Conservation (phyloP, 2,329 filamentous ascomycete species). For the Paracorniculantispora psalliotae region DNA sequence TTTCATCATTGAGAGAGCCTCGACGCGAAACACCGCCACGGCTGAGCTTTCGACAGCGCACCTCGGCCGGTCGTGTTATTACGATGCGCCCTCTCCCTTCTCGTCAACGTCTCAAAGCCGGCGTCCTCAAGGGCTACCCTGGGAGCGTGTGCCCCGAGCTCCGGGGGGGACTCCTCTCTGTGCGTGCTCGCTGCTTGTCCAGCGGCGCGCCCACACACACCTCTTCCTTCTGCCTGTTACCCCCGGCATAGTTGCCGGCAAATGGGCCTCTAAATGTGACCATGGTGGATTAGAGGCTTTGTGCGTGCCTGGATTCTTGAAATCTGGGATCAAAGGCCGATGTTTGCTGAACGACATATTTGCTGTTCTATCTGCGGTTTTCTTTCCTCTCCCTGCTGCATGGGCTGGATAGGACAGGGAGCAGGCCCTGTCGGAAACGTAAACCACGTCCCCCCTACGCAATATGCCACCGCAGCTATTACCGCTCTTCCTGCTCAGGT, state of each 20-base stretch:
- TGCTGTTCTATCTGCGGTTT: neutral
- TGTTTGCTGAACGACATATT: neutral
- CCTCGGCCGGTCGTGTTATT: slow-evolving; percentile 6
- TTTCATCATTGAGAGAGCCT: neutral
- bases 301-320: neutral
- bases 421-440: no score
- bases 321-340: neutral
- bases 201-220: neutral
- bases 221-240: neutral
- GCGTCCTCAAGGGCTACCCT: neutral
- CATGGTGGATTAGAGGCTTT: slow-evolving; percentile 3
- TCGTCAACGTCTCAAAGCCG: neutral
- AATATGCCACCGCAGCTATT: slow-evolving; percentile 4
- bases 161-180: neutral
- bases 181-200: no score
- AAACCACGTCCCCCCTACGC: neutral
- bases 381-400: no score
- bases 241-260: slow-evolving; percentile 8
- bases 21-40: neutral
- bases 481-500: neutral
- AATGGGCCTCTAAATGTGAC: slow-evolving; percentile 9
- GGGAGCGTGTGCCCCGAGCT: neutral
- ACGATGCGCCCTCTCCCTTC: neutral
- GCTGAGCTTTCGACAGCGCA: slow-evolving; percentile 2
- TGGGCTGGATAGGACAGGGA: no score